Base-by-base conservation (phyloP, 2,329 filamentous ascomycete genomes). In the Xylariaceae sp. region DNA sequence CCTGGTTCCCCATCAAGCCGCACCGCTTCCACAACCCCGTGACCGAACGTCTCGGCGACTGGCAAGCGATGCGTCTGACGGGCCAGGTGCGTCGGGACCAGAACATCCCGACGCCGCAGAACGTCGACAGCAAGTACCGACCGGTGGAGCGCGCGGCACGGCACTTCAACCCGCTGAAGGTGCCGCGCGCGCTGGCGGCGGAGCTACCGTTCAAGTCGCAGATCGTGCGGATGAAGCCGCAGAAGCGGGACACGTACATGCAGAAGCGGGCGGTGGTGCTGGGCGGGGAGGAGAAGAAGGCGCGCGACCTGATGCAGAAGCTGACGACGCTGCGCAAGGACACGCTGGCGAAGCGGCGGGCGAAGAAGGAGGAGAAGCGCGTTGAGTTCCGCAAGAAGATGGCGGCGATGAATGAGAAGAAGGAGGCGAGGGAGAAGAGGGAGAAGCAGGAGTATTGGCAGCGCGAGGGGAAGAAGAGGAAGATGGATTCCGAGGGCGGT, bases 21-120 rank as follows among this genome's bases (percentile, higher is more conserved):
- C 92, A 92, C 74, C 88, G 92, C 60, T 99, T 96, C 83, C 97
- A 97, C 80, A 97, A 97, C 75, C 90, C 92, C 1, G 92, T 95
- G 57, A 94, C 91, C 60, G 96, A 99, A 75, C 83, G 97, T 45
- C 82, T 97, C 61, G 90, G 89, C 62, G 77, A 78, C 8, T 97
- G 94, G 94, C 84, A 88, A 70, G 86, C 88, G 57, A 99, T 99
- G 94, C 89, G 94, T 23, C 80, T 97, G 45, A 97, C 94, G 0
- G 94, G 94, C 60, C 86, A 96, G 77, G 89, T 99, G 65, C 90
- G 94, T 48, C 86, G 86, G 50, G 89, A 87, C 55, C 77, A 91
- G 73, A 82, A 82, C 62, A 78, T 97, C 51, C 77, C 87, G 5
- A 93, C 92, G 0, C 94, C 94, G 0, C 81, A 88, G 70, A 82